These are phyloP conservation scores for Epichloe elymi DNA, from an alignment of 2,329 filamentous ascomycete genomes.

Conservation along the genomic window DNA sequence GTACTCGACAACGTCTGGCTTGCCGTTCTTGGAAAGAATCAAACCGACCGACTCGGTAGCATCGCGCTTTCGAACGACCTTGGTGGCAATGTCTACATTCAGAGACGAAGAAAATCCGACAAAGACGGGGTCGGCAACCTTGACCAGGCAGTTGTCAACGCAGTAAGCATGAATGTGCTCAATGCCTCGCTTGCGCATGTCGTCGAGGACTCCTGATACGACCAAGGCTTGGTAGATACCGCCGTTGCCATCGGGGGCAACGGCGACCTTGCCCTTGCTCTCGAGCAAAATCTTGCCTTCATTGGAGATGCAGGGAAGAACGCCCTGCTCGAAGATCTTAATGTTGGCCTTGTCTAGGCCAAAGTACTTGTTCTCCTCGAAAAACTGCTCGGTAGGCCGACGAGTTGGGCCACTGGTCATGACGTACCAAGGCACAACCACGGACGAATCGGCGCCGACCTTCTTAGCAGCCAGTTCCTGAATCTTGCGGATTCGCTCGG, in stretches of 20 bases:
- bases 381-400: conserved; percentile 90
- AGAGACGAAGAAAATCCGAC: conserved; percentile 84
- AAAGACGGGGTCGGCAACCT: conserved; percentile 93
- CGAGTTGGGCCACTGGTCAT: conserved; percentile 97
- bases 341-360: conserved; percentile 78
- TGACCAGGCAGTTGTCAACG: conserved; percentile 98
- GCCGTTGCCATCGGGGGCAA: conserved; percentile 93
- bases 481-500: conserved; percentile 79
- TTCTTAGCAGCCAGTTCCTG: conserved; percentile 68
- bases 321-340: conserved; percentile 89
- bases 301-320: conserved; percentile 92
- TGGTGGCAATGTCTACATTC: conserved; percentile 89
- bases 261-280: conserved; percentile 78
- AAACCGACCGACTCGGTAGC: conserved; percentile 92
- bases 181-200: conserved; percentile 82
- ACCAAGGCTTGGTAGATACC: conserved; percentile 90
- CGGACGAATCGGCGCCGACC: conserved; percentile 37
- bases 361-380: conserved; percentile 81
- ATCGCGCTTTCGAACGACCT: conserved; percentile 97
- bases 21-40: conserved; percentile 89
- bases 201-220: conserved; percentile 63
- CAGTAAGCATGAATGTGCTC: conserved; percentile 96
- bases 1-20: conserved; percentile 96
- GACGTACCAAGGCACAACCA: conserved; percentile 89
- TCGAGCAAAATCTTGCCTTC: conserved; percentile 95